These are phyloP conservation scores for Papilionanthe hybrid DNA, from an alignment of 116 monocot genomes.

Conservation along the genomic window DNA sequence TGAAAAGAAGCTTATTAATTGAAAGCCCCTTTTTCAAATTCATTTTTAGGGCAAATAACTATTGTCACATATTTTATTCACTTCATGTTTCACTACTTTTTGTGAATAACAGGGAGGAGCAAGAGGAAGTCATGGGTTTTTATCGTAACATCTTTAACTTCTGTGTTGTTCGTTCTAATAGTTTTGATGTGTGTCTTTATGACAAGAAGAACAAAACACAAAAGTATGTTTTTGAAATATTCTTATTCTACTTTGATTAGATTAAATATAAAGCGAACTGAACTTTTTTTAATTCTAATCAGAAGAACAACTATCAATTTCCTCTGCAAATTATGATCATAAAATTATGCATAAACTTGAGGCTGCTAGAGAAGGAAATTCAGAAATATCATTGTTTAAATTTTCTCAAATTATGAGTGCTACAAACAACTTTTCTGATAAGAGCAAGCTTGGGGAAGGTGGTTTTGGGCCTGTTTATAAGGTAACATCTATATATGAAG, in stretches of 20 bases:
- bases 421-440: constrained; percentile 17
- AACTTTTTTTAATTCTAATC: not conserved
- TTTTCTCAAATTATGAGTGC: constrained; percentile 4
- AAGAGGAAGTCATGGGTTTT: constrained; percentile 6
- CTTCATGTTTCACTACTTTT: too few species aligned
- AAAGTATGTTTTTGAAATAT: not conserved
- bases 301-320: not conserved
- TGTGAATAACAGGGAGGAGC: not conserved
- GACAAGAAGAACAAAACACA: not conserved
- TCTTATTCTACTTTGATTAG: not conserved
- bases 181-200: not conserved
- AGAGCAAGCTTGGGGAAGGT: constrained; percentile 26
- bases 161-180: not conserved
- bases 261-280: not conserved
- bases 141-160: not conserved
- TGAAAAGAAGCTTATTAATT: too few species aligned
- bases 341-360: not conserved
- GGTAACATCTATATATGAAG: not conserved
- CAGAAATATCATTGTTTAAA: constrained; percentile 6
- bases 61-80: too few species aligned
- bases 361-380: not conserved
- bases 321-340: not conserved
- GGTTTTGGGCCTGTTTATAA: constrained; percentile 35
- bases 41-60: too few species aligned
- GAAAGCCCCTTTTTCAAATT: too few species aligned